Evolutionary conservation across 768 basidiomycete species (phyloP).

Genomic region (Psilocybe subaeruginosa): DNA sequence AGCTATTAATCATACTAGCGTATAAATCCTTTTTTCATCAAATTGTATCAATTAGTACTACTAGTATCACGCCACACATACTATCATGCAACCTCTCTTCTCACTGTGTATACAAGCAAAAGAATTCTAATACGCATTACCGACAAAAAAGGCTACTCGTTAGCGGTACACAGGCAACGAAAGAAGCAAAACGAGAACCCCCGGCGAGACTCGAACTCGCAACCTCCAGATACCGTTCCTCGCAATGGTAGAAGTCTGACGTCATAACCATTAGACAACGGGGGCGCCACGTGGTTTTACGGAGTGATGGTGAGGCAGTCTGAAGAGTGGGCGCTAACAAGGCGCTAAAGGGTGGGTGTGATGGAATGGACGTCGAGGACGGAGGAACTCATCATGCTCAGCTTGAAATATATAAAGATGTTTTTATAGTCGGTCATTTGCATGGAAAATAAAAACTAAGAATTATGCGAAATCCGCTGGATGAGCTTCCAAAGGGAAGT

Average conservation of each 20-base stretch:
- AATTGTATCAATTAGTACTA: not conserved
- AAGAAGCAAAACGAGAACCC: constrained; percentile 46
- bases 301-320: too few relatives aligned
- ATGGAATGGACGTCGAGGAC: not conserved
- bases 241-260: constrained; percentile 74
- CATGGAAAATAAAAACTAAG: too few relatives aligned
- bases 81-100: not conserved
- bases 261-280: constrained; percentile 92
- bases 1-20: not conserved
- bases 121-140: too few relatives aligned
- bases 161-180: too few relatives aligned
- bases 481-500: too few relatives aligned
- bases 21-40: not conserved
- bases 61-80: not conserved
- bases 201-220: constrained; percentile 87
- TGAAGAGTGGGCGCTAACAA: not conserved
- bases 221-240: constrained; percentile 67
- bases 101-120: not conserved
- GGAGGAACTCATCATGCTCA: not conserved
- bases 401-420: too few relatives aligned
- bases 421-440: too few relatives aligned
- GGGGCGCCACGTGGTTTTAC: constrained; percentile 43
- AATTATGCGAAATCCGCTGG: too few relatives aligned
- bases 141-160: too few relatives aligned
- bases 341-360: not conserved